Conservation (phyloP, 1,284 basidiomycete genomes). For the Ganoderma lingzhi region DNA sequence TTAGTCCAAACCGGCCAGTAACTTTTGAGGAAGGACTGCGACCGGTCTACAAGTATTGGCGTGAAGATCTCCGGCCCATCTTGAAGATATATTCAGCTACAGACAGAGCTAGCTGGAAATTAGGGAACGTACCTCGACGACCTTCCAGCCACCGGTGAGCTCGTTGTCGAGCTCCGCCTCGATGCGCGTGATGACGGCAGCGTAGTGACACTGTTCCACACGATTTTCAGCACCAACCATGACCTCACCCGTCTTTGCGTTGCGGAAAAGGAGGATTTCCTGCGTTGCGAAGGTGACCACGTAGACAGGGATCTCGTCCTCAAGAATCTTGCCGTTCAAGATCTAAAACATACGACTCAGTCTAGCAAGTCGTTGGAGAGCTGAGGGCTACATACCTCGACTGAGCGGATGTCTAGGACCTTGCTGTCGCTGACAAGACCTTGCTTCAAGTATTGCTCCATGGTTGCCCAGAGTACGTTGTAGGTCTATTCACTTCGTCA, state of each 20-base stretch:
- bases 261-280: conserved; percentile 93
- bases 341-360: conserved; percentile 52
- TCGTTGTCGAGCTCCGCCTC: conserved; percentile 90
- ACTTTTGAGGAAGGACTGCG: conserved; percentile 20
- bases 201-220: conserved; percentile 95
- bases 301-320: conserved; percentile 91
- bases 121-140: conserved; percentile 81
- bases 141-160: conserved; percentile 98
- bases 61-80: conserved; percentile 53
- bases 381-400: conserved; percentile 73
- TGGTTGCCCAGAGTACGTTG: conserved; percentile 97
- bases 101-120: conserved; percentile 1
- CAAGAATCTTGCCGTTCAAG: conserved; percentile 85
- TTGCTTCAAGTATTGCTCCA: conserved; percentile 93
- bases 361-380: too few species aligned
- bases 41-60: conserved; percentile 47
- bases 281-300: conserved; percentile 95
- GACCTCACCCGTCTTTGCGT: conserved; percentile 87
- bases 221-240: conserved; percentile 88
- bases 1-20: conserved; percentile 21
- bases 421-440: conserved; percentile 92
- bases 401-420: conserved; percentile 93
- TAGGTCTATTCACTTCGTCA: conserved; percentile 69
- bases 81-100: conserved; percentile 21
- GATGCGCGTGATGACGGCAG: conserved; percentile 89